A percentile compares a stretch with the other conserved stretches of the same genome.
These are phyloP conservation scores for Poronia punctata DNA, from an alignment of 495 filamentous ascomycete species.

Conservation along the genomic window DNA sequence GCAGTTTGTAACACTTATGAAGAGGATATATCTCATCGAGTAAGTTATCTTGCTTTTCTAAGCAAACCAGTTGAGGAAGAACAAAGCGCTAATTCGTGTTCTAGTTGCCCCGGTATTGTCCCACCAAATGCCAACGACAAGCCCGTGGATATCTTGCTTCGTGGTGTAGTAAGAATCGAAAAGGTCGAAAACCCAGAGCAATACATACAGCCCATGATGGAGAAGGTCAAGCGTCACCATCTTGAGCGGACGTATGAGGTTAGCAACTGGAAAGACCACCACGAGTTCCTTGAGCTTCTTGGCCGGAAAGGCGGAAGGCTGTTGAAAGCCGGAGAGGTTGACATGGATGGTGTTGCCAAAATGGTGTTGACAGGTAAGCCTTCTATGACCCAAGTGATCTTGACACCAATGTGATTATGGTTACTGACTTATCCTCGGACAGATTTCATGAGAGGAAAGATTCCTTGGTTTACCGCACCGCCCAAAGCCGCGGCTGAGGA, in stretches of 20 bases:
- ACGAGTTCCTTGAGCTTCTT: constrained; percentile 78
- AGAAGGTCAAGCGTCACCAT: constrained; percentile 74
- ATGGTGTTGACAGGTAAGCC: constrained; percentile 64
- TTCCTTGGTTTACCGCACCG: constrained; percentile 89
- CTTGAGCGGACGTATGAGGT: constrained; percentile 90
- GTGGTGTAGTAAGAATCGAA: constrained; percentile 88
- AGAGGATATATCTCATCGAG: constrained; percentile 92
- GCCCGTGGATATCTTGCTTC: constrained; percentile 80
- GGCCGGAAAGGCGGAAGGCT: constrained; percentile 82
- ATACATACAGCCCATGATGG: constrained; percentile 79
- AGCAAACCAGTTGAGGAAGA: too few relatives aligned
- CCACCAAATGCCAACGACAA: constrained; percentile 77
- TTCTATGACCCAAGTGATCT: neutral
- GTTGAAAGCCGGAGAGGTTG: constrained; percentile 83
- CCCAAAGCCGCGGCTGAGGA: constrained; percentile 54
- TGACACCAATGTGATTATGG: constrained; percentile 44
- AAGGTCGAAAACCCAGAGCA: constrained; percentile 94
- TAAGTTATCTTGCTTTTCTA: neutral
- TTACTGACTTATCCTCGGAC: neutral
- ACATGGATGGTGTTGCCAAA: constrained; percentile 88
- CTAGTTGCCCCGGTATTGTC: constrained; percentile 79
- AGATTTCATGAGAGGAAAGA: constrained; percentile 89
- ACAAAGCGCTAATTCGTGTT: too few relatives aligned
- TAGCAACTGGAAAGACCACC: constrained; percentile 62
- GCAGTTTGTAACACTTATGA: constrained; percentile 97